Evolutionary conservation across 73 alveolate genomes (phyloP), one percentile per base, ranked within the genome.

Genomic region (Paramecium pentaurelia): DNA sequence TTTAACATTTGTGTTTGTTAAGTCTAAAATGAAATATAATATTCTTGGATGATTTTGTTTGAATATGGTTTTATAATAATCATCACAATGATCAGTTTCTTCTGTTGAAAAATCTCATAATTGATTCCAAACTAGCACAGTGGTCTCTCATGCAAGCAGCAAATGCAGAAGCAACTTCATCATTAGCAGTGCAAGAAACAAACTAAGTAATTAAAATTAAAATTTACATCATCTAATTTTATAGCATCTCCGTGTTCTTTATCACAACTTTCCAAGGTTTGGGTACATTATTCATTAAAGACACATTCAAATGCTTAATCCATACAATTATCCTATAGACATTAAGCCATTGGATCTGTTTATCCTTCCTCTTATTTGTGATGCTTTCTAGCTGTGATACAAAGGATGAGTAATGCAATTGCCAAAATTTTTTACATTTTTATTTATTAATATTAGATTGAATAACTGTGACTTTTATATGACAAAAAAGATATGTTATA

Each of bases 381-480:
- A 64, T 64, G 84, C 84, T 64, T 64, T 64, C 25, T 64, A 28
- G 84, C 84, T 64, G 84, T 64, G 25, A 64, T 64, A 20, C 84
- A 64, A 14, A 64, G 51, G 22, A 64, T 12, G 4, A 64, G 47
- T 20, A 64, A 64, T 32, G 84, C 84, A 8, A 64, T 25, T 32
- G 28, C 42, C 28, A 64, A 64, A 12, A 64, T 25, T n/a, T 64
- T 64, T 28, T 34, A 28, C 84, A 64, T 64, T 64, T 64, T 64
- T 32, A 64, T 25, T 64, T 12, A 64, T 64, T 28, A 64, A 10
- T 6, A 1, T 32, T 4, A 2, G 11, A 64, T 1, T 34, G 9
- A 28, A 14, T 5, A 14, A 20, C 38, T 1, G 47, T 28, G 84
- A 20, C 84, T 16, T 64, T 60, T 64, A 64, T 54, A 54, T 18